Conservation (phyloP, 345 rosid species). For the Conringia planisiliqua region DNA sequence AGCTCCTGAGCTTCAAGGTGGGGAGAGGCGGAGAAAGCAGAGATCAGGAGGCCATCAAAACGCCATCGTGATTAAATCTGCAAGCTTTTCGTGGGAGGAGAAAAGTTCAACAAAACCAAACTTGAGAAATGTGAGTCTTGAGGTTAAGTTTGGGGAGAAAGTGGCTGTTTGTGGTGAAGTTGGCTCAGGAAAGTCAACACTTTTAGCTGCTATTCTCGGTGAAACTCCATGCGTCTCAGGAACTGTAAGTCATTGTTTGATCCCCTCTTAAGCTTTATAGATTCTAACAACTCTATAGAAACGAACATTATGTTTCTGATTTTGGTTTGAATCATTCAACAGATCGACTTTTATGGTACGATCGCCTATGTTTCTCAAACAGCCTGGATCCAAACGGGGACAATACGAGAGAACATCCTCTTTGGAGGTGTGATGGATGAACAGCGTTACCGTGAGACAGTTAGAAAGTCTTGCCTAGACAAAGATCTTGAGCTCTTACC, state of each 20-base stretch:
- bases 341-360: conserved; percentile 74
- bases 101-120: conserved; percentile 45
- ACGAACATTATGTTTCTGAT: not conserved
- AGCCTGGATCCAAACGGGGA: conserved; percentile 97
- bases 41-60: conserved; percentile 16
- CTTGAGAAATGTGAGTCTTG: conserved; percentile 56
- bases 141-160: conserved; percentile 60
- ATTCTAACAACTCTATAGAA: not conserved
- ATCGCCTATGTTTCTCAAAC: conserved; percentile 91
- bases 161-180: conserved; percentile 95
- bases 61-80: conserved; percentile 53
- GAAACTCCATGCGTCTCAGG: conserved; percentile 70
- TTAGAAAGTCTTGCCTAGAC: conserved; percentile 69
- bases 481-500: conserved; percentile 94
- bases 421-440: conserved; percentile 76
- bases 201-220: conserved; percentile 86
- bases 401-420: conserved; percentile 73
- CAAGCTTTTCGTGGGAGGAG: conserved; percentile 83
- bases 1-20: conserved; percentile 81
- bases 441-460: conserved; percentile 65
- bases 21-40: conserved; percentile 39
- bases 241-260: conserved; percentile 45
- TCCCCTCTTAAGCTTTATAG: not conserved
- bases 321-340: conserved; percentile 5
- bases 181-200: conserved; percentile 95